Evolutionary conservation across 805 yeast genomes (phyloP).

Genomic region (Ogataea saltuana): DNA sequence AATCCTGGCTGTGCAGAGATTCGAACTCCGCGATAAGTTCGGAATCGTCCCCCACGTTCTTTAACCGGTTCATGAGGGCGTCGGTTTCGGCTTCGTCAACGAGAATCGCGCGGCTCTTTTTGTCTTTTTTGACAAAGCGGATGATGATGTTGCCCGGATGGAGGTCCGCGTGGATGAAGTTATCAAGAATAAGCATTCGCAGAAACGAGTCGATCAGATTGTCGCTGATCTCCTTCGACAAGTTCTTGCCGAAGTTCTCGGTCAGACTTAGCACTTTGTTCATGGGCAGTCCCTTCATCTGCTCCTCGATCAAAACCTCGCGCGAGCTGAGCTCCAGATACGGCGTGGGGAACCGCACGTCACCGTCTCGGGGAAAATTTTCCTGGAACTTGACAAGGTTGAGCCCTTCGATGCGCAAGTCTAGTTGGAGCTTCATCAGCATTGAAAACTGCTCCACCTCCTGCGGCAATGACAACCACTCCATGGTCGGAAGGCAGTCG

Average conservation of each 20-base stretch:
- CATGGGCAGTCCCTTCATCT: conserved; percentile 82
- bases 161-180: conserved; percentile 93
- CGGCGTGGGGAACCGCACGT: conserved; percentile 81
- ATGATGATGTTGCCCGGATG: conserved; percentile 93
- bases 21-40: conserved; percentile 43
- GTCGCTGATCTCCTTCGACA: conserved; percentile 72
- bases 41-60: conserved; percentile 35
- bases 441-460: conserved; percentile 87
- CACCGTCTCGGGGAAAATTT: conserved; percentile 58
- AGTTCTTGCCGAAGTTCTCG: conserved; percentile 42
- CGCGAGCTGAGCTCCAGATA: conserved; percentile 63
- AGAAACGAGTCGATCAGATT: conserved; percentile 88
- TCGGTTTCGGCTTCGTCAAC: conserved; percentile 50
- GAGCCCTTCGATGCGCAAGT: conserved; percentile 83
- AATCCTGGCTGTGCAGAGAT: conserved; percentile 53
- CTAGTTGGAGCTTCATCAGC: conserved; percentile 87
- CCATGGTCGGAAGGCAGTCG: conserved; percentile 87
- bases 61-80: conserved; percentile 43
- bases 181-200: conserved; percentile 89
- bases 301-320: conserved; percentile 82
- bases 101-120: conserved; percentile 40
- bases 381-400: conserved; percentile 71
- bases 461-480: conserved; percentile 93
- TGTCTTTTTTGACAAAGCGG: conserved; percentile 43
- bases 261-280: conserved; percentile 57